A percentile compares a stretch with the other conserved stretches of the same genome.
These are phyloP conservation scores for Podospora australis DNA, from an alignment of 495 filamentous ascomycete genomes.

Conservation along the genomic window DNA sequence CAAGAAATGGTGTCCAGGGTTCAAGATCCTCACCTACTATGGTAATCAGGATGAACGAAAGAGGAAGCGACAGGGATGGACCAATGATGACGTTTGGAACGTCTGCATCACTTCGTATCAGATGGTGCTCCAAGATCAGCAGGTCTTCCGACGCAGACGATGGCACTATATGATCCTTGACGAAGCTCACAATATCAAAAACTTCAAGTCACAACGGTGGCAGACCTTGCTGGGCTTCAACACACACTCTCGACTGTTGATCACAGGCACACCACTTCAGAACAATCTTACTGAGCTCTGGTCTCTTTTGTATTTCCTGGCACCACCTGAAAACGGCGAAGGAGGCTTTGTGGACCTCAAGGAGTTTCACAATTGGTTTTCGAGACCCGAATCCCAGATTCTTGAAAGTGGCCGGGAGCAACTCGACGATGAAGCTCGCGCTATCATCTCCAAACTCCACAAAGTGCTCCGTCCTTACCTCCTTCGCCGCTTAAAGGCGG, in stretches of 20 bases:
- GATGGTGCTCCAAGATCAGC: conserved; percentile 85
- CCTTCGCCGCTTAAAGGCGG: conserved; percentile 85
- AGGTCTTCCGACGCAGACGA: conserved; percentile 82
- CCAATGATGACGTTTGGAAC: conserved; percentile 84
- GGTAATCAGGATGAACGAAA: conserved; percentile 87
- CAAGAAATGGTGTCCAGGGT: conserved; percentile 98
- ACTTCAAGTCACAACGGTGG: conserved; percentile 96
- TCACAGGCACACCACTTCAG: conserved; percentile 94
- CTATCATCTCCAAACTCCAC: conserved; percentile 85
- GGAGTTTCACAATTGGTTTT: conserved; percentile 92
- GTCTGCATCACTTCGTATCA: conserved; percentile 97
- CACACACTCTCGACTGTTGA: conserved; percentile 74
- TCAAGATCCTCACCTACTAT: conserved; percentile 97
- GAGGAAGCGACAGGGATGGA: conserved; percentile 86
- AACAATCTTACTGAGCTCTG: conserved; percentile 96
- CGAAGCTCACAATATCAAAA: conserved; percentile 99
- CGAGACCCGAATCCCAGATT: conserved; percentile 88
- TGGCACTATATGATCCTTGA: conserved; percentile 99
- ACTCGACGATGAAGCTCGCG: conserved; percentile 86
- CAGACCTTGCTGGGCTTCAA: conserved; percentile 88
- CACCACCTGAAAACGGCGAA: conserved; percentile 80
- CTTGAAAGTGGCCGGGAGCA: conserved; percentile 88
- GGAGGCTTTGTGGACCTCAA: conserved; percentile 83
- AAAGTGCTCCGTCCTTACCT: conserved; percentile 89
- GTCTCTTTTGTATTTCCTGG: conserved; percentile 94